Conservation (phyloP, 352 stramenopile genomes). For the Phytopythium ostracodes region DNA sequence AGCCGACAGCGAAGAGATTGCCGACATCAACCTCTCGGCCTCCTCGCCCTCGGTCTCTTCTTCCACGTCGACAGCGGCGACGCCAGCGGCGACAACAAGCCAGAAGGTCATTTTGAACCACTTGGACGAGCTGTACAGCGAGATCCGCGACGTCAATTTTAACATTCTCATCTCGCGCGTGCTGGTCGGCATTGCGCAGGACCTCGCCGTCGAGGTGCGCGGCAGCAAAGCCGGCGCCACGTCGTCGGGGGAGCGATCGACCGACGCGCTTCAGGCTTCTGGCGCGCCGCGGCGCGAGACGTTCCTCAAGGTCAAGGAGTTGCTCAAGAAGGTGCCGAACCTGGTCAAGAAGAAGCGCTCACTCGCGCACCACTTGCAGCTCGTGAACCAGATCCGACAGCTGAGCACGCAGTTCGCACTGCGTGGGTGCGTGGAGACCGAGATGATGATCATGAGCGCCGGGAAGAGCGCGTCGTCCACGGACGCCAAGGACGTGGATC, state of each 20-base stretch:
- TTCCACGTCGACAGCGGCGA: not conserved
- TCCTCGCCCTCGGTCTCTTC: constrained; percentile 1
- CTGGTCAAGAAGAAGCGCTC: constrained; percentile 72
- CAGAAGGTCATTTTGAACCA: constrained; percentile 68
- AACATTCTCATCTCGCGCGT: constrained; percentile 55
- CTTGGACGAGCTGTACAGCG: constrained; percentile 59
- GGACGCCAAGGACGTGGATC: constrained; percentile 53
- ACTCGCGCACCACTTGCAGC: constrained; percentile 57
- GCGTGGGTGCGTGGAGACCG: constrained; percentile 64
- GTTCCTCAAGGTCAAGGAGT: constrained; percentile 40
- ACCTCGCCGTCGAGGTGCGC: constrained; percentile 46
- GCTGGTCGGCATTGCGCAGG: constrained; percentile 46
- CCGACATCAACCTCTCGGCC: not conserved
- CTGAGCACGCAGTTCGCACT: constrained; percentile 54
- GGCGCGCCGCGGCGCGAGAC: constrained; percentile 4
- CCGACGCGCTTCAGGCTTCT: not conserved
- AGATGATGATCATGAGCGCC: constrained; percentile 77
- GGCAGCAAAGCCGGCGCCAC: constrained; percentile 25
- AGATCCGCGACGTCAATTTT: constrained; percentile 81
- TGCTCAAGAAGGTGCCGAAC: constrained; percentile 62
- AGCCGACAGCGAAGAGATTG: constrained; percentile 2
- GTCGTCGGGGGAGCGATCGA: constrained; percentile 1
- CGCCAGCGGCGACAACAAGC: constrained; percentile 10
- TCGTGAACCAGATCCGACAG: constrained; percentile 59
- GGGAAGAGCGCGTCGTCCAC: constrained; percentile 35